Conservation (phyloP, 106 monocot species). For the Platanthera zijinensis region DNA sequence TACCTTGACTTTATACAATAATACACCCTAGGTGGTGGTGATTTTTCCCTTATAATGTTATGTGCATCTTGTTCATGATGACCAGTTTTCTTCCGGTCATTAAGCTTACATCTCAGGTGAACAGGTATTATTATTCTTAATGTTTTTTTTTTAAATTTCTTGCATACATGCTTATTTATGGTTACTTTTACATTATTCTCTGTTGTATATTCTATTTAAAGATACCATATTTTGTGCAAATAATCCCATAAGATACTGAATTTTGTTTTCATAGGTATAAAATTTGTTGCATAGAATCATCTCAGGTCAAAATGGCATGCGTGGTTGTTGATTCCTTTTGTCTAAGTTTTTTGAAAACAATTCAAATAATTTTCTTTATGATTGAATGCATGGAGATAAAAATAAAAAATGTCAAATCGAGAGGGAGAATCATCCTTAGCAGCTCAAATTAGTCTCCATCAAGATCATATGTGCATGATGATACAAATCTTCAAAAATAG, state of each 20-base stretch:
- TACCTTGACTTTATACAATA: slow-evolving; percentile 42
- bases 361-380: background rate
- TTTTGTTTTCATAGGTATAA: background rate
- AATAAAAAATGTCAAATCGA: background rate
- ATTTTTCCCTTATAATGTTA: background rate
- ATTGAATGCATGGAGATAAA: background rate
- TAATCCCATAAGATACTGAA: background rate
- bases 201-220: background rate
- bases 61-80: background rate
- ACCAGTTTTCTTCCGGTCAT: background rate
- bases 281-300: background rate
- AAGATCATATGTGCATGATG: too few relatives aligned
- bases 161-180: background rate
- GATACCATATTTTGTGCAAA: background rate
- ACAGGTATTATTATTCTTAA: background rate
- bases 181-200: background rate
- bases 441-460: too few relatives aligned
- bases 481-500: too few relatives aligned
- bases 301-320: background rate
- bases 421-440: too few relatives aligned
- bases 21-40: background rate
- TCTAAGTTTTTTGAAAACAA: background rate
- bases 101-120: background rate
- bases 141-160: background rate
- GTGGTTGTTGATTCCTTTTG: background rate